Conservation (phyloP, 495 filamentous ascomycete species). For the Penicillium verhagenii region DNA sequence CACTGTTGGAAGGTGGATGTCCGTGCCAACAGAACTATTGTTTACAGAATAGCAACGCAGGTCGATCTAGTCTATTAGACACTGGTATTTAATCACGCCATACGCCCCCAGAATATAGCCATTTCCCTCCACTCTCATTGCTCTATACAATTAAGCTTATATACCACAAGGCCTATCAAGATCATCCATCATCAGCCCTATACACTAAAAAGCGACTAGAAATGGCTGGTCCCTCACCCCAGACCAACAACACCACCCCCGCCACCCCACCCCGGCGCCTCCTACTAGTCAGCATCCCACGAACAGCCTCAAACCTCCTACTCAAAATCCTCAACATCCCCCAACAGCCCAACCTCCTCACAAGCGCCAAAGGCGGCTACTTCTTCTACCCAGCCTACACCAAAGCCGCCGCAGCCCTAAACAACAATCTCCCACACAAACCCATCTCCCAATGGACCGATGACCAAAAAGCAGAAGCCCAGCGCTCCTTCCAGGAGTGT, state of each 20-base stretch:
- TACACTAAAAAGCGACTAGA: too few species aligned
- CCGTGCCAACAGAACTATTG: background rate
- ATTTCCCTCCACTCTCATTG: constrained; percentile 6
- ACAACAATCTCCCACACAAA: background rate
- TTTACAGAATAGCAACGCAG: too few species aligned
- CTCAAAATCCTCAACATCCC: constrained; percentile 36
- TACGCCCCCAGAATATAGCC: constrained; percentile 2
- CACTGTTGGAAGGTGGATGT: background rate
- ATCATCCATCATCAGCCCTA: too few species aligned
- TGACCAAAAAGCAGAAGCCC: constrained; percentile 12
- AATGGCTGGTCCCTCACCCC: background rate
- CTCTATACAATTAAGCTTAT: constrained; percentile 9
- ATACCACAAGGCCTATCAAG: background rate
- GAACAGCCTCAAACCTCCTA: constrained; percentile 45
- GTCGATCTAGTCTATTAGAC: too few species aligned
- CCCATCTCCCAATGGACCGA: constrained; percentile 29
- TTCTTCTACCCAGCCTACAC: constrained; percentile 35
- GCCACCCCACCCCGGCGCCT: constrained; percentile 8
- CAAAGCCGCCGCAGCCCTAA: background rate
- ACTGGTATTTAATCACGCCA: constrained; percentile 12
- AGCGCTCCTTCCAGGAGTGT: constrained; percentile 14
- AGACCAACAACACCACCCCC: background rate
- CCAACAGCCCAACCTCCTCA: constrained; percentile 31
- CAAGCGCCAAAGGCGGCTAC: constrained; percentile 36
- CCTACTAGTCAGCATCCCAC: constrained; percentile 33